Evolutionary conservation across 169 alveolate species (phyloP).

Genomic region (Plasmodium vinckei): DNA sequence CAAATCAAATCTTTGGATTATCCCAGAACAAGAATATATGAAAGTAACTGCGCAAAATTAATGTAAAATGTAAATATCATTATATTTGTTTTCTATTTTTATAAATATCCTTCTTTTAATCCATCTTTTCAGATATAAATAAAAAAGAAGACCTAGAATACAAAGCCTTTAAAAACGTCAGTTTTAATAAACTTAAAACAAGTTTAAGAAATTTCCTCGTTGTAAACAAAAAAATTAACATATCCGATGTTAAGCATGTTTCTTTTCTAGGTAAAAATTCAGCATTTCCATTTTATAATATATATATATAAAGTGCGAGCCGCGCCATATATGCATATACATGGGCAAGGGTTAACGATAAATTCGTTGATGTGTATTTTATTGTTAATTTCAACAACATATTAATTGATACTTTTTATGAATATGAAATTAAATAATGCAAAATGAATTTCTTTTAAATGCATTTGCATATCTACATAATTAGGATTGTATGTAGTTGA

Average conservation of each 20-base stretch:
- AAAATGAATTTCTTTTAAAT: too few relatives aligned
- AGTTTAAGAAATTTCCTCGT: conserved; percentile 58
- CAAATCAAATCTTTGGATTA: neutral
- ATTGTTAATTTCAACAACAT: too few relatives aligned
- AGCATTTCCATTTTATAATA: neutral
- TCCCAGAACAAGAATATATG: neutral
- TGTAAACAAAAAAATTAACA: conserved; percentile 52
- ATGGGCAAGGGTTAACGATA: too few relatives aligned
- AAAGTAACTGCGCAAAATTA: neutral
- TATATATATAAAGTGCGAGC: neutral
- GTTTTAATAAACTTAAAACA: conserved; percentile 70
- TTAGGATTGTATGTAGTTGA: too few relatives aligned
- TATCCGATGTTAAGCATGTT: conserved; percentile 60
- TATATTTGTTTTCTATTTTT: neutral
- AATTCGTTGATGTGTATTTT: too few relatives aligned
- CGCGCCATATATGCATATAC: too few relatives aligned
- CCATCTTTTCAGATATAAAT: conserved; percentile 33
- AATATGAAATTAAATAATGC: too few relatives aligned
- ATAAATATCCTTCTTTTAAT: neutral
- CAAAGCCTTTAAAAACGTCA: conserved; percentile 59
- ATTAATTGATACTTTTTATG: too few relatives aligned
- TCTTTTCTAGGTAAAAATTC: conserved; percentile 48
- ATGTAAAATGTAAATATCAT: neutral
- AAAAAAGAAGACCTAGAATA: conserved; percentile 68
- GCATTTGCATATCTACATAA: too few relatives aligned